phyloP scores from a whole-genome alignment of 306 rosid genomes.

The Malus sieversii region DNA sequence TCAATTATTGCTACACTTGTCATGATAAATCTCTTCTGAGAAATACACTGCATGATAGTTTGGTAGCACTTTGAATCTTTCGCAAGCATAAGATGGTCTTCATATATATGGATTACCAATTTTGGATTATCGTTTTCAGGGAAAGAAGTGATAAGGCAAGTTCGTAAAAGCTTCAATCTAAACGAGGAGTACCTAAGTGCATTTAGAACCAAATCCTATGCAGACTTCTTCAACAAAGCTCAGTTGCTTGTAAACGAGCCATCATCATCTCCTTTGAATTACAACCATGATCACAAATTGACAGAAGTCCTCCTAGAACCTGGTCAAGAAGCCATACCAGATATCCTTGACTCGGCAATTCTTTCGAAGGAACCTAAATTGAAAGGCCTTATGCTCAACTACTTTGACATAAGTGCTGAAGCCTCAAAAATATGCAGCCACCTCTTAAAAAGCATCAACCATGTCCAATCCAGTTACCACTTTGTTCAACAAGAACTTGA shows the following conservation, averaged over 20 bases:
- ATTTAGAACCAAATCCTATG: conserved; percentile 45
- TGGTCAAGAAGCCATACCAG: conserved; percentile 34
- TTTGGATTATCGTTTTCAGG: conserved; percentile 6
- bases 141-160: conserved; percentile 15
- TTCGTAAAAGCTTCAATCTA: conserved; percentile 26
- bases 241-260: conserved; percentile 29
- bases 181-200: conserved; percentile 44
- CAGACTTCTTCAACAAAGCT: conserved; percentile 40
- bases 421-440: conserved; percentile 45
- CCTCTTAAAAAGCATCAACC: conserved; percentile 41
- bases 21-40: too few species aligned
- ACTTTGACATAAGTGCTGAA: conserved; percentile 47
- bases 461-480: conserved; percentile 21
- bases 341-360: conserved; percentile 33
- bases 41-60: too few species aligned
- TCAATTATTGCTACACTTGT: too few species aligned
- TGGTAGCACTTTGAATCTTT: too few species aligned
- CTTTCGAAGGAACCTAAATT: conserved; percentile 26
- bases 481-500: conserved; percentile 30
- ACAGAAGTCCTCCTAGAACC: conserved; percentile 47
- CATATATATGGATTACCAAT: background rate
- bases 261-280: conserved; percentile 8
- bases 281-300: background rate
- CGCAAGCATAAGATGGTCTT: too few species aligned
- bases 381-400: conserved; percentile 38